phyloP scores from a whole-genome alignment of 345 rosid species.

The Eucalyptus camaldulensis region DNA sequence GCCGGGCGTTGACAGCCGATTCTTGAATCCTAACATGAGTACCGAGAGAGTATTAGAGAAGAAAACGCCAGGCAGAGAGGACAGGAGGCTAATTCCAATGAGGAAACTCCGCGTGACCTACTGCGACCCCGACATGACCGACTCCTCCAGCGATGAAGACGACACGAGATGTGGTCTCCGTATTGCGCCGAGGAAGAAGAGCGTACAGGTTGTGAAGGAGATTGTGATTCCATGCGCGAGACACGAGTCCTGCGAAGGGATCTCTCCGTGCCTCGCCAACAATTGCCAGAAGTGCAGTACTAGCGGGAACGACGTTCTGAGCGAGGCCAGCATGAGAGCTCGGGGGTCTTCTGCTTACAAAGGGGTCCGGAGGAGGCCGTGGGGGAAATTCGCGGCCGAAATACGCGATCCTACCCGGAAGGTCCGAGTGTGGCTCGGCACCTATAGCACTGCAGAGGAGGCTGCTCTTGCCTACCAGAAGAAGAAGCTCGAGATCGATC shows the following conservation, averaged over 20 bases:
- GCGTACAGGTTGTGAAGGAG: constrained; percentile 8
- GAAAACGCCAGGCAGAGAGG: not conserved
- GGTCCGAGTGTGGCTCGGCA: constrained; percentile 44
- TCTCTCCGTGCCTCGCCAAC: not conserved
- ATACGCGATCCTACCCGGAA: constrained; percentile 32
- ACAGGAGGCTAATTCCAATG: not conserved
- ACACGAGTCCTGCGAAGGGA: not conserved
- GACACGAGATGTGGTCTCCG: not conserved
- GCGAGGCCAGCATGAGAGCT: not conserved
- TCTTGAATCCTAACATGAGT: not conserved
- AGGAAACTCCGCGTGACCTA: constrained; percentile 26
- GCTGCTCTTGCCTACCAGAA: constrained; percentile 28
- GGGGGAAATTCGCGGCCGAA: constrained; percentile 43
- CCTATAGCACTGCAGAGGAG: constrained; percentile 33
- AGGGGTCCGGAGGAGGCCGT: constrained; percentile 40
- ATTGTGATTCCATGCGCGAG: not conserved
- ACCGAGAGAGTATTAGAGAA: not conserved
- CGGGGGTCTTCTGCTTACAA: constrained; percentile 1
- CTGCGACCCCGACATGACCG: constrained; percentile 37
- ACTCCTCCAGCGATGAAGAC: constrained; percentile 30
- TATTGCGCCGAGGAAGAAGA: not conserved
- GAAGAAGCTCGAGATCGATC: constrained; percentile 28
- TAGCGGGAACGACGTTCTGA: not conserved
- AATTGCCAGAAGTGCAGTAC: not conserved
- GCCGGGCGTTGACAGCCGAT: constrained; percentile 9